Base-by-base conservation (phyloP, 495 filamentous ascomycete species). In the Talaromyces ruber region DNA sequence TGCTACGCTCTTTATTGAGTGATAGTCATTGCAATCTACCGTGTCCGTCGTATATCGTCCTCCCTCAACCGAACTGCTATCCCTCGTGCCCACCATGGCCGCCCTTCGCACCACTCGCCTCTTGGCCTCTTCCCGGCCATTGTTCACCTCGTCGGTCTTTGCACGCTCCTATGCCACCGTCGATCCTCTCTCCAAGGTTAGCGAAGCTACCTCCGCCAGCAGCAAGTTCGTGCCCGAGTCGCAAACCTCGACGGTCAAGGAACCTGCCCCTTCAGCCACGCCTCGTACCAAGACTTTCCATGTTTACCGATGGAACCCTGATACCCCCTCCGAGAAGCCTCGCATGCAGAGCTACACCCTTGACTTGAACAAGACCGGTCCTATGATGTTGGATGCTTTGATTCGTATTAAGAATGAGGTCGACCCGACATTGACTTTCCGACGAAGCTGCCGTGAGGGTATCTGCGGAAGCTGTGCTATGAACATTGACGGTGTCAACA, bases 401-500 rank as follows among this genome's bases (percentile, higher is more conserved):
- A 95, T 98, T 72, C 80, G 93, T 65, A 94, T 98, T 80, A 98
- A 98, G 91, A 98, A 98, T 77, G 94, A 98, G 82, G 71, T 96
- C 30, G 94, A 98, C 75, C 94, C 94, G 24, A 97, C 94, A 39
- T 77, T 98, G 69, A 98, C 94, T 53, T 98, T 98, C 82, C 83
- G 94, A 66, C 78, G 94, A 71, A 93, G 89, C 70, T 98, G 94
- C 81, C 78, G 94, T 77, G 94, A 98, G 82, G 94, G 94, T 63
- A 98, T 98, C 71, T 98, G 94, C 71, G 94, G 94, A 59, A 93
- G 89, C 72, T 98, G 94, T 72, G 94, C 94, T 62, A 98, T 98
- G 94, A 98, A 98, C 82, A 97, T 98, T 74, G 93, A 97, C 75
- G 94, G 94, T 68, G 86, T 88, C 68, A 98, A 98, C 78, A 98